Conservation (phyloP, 148 eudicot species). For the Salicornia ramosissima region DNA sequence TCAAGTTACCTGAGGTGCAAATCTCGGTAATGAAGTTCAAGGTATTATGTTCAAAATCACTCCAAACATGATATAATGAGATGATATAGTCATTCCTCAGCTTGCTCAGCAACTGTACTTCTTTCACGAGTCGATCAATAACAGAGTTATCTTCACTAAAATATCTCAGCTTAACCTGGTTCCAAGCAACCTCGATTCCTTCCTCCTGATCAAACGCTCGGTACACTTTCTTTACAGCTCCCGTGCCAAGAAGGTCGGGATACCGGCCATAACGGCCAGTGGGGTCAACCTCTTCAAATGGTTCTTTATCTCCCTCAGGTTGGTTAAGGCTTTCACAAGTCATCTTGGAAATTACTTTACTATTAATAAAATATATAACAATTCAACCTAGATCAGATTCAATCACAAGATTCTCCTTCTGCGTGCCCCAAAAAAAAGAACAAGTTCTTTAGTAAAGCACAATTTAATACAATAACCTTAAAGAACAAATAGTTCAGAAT, state of each 20-base stretch:
- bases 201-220: conserved; percentile 76
- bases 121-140: conserved; percentile 48
- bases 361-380: too few relatives aligned
- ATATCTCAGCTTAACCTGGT: conserved; percentile 56
- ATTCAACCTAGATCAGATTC: not conserved
- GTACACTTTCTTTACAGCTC: conserved; percentile 78
- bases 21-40: conserved; percentile 79
- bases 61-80: conserved; percentile 59
- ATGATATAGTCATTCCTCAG: conserved; percentile 54
- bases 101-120: conserved; percentile 51
- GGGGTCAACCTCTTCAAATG: conserved; percentile 71
- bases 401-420: not conserved
- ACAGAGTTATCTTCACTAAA: conserved; percentile 51
- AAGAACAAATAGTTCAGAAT: too few relatives aligned
- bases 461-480: too few relatives aligned
- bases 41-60: conserved; percentile 39
- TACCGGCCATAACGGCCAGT: conserved; percentile 72
- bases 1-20: conserved; percentile 73
- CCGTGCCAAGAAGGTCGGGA: conserved; percentile 58
- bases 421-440: too few relatives aligned
- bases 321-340: conserved; percentile 35
- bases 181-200: conserved; percentile 91
- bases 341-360: conserved; percentile 25
- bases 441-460: too few relatives aligned
- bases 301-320: conserved; percentile 40